Percentiles rank a stretch among this genome's conserved stretches.
These are phyloP conservation scores for Aspergillus fischeri DNA, from an alignment of 2,329 filamentous ascomycete genomes.

Conservation along the genomic window DNA sequence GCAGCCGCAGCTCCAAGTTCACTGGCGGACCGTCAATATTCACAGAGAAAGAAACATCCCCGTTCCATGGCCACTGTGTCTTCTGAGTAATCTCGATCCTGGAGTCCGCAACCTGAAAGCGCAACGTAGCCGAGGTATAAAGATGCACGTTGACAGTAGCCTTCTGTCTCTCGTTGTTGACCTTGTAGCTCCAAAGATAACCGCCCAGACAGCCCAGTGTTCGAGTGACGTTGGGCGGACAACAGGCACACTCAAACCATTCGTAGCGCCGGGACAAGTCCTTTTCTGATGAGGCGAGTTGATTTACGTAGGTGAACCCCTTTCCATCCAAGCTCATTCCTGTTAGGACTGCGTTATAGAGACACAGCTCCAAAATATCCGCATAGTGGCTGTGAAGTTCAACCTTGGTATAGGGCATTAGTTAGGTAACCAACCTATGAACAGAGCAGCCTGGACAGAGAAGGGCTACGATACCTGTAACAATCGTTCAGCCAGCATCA, in stretches of 20 bases:
- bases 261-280: conserved; percentile 49
- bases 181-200: conserved; percentile 43
- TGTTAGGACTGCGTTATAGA: conserved; percentile 59
- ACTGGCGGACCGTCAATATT: conserved; percentile 16
- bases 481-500: conserved; percentile 57
- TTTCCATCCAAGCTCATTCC: conserved; percentile 55
- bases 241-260: conserved; percentile 60
- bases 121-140: conserved; percentile 49
- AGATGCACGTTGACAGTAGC: conserved; percentile 52
- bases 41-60: conserved; percentile 47
- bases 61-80: conserved; percentile 57
- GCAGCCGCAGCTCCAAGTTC: conserved; percentile 41
- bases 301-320: conserved; percentile 60
- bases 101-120: conserved; percentile 28
- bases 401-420: conserved; percentile 29
- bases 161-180: conserved; percentile 34
- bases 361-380: conserved; percentile 58
- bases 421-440: neutral
- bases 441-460: conserved; percentile 1
- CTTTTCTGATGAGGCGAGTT: conserved; percentile 52
- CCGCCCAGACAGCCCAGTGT: conserved; percentile 52
- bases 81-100: conserved; percentile 41
- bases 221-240: conserved; percentile 57
- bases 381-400: conserved; percentile 52
- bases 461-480: neutral